Base-by-base conservation (phyloP, 768 basidiomycete species). In the Hypholoma sublateritium region DNA sequence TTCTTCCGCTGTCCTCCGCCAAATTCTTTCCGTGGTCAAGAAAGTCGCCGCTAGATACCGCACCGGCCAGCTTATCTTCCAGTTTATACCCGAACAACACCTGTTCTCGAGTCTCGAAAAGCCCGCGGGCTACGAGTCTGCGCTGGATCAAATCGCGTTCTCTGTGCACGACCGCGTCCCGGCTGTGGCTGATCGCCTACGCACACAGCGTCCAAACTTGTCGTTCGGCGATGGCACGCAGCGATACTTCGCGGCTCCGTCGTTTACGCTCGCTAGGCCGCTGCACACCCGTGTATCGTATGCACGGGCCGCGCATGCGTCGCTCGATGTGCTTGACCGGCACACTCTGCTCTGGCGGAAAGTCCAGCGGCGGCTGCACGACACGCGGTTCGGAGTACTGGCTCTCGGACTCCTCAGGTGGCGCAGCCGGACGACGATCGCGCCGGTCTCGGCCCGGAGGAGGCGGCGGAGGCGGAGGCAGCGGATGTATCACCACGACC, bases 111-210 rank as follows among this genome's bases (percentile, higher is more conserved):
- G 75, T 16, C 73, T 80, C n/a, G 74, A 78, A 45, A 75, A 78
- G 37, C 73, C 83, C 14, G 64, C 72, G 5, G 60, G 73, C 5
- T 72, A 70, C 39, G 72, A 77, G 51, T 70, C 74, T 2, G 74
- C 78, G 25, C 65, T 84, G 12, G 80, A 85, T 32, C 62, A 68
- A 3, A 75, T 91, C 13, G 86, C 84, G 36, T 75, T 76, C 39
- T 84, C 86, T 0, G 72, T 93, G 14, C 95, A 94, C 71, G 83
- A 91, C 66, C 83, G 90, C 24, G 81, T 91, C 9, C 75, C 81
- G 14, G 74, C 80, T 16, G 77, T 82, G 0, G 82, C 88, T 25
- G 79, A 85, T 34, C 85, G 89, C 2, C 68, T 76, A 9, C 81
- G 86, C 5, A 14, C 41, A 9, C 53, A 32, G 17, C 53, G 25